Base-by-base conservation (phyloP, 371 early-diverging fungal species). In the Lichtheimia ornata region DNA sequence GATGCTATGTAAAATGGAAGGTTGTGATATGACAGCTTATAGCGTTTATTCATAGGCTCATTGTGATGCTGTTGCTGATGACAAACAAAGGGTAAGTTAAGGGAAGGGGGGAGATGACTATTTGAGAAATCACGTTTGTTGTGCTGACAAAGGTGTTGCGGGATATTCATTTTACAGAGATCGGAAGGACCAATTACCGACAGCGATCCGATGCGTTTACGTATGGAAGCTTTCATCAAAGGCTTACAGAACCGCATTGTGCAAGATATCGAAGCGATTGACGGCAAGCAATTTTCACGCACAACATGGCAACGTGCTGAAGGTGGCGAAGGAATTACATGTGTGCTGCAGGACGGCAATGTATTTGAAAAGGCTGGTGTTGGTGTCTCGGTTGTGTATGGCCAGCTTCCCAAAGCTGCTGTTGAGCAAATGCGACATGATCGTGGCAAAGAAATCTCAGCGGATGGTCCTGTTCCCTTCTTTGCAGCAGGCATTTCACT, bases 301-400 rank as follows among this genome's bases (percentile, higher is more conserved):
- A 93, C 95, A 63, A 68, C 67, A 18, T 97, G 96, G 97, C 72
- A 83, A 47, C 85, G 97, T 14, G 71, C 77, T 15, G 91, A 94
- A 70, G 87, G 88, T 28, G 98, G 98, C 7, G 91, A 89, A 63
- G 98, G 99, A 18, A 87, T 92, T 59, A 93, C 97, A 15, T 93
- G 93, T 71, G 95, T 97, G 17, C 66, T 98, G 58, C 93, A 95
- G 61, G 91, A 91, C 60, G 96, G 97, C 56, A 86, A 84, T 55
- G 92, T 93, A 7, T 92, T 95, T 74, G 97, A 96, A 65, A 97
- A 97, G 84, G 99, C 96, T 5, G 99, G 97, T 40, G 97, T 96
- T 4, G 91, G 85, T 43, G 87, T 94, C 20, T 90, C 91, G 22
- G 82, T 91, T 7, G 88, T 94, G 9, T 82, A 90, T 47, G 91